A percentile compares a stretch with the other conserved stretches of the same genome.
Evolutionary conservation across 1,139 yeast species (phyloP).

Genomic region (Groenewaldozyma auringiensis): DNA sequence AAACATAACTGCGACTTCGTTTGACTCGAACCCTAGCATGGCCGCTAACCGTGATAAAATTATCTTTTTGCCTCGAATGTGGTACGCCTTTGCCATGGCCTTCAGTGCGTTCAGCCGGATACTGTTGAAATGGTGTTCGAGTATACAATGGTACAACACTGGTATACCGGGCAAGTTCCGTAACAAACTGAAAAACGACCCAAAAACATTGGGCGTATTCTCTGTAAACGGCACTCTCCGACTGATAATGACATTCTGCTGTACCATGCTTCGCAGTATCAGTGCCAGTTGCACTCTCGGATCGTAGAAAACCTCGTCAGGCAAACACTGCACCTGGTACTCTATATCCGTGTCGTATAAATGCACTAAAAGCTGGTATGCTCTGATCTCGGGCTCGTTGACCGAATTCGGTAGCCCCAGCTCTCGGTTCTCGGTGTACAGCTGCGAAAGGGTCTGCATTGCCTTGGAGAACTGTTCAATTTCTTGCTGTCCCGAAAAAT

Average conservation of each 20-base stretch:
- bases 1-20: constrained; percentile 47
- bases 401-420: constrained; percentile 57
- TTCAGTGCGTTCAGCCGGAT: constrained; percentile 69
- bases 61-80: constrained; percentile 63
- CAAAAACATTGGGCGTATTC: constrained; percentile 56
- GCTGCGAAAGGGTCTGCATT: constrained; percentile 78
- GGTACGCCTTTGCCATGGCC: constrained; percentile 60
- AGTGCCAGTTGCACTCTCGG: constrained; percentile 64
- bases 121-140: constrained; percentile 77
- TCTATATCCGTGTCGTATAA: constrained; percentile 81
- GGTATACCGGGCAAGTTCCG: constrained; percentile 50
- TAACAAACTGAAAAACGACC: constrained; percentile 54
- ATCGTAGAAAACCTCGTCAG: constrained; percentile 47
- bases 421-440: constrained; percentile 71
- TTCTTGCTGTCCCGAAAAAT: constrained; percentile 91
- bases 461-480: constrained; percentile 91
- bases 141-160: constrained; percentile 60
- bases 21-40: constrained; percentile 59
- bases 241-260: constrained; percentile 54
- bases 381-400: constrained; percentile 89
- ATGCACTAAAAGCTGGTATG: constrained; percentile 76
- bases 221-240: constrained; percentile 50
- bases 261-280: constrained; percentile 53
- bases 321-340: constrained; percentile 53
- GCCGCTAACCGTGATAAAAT: constrained; percentile 40